phyloP scores from a whole-genome alignment of 805 yeast species.

The Naumovozyma dairenensis region DNA sequence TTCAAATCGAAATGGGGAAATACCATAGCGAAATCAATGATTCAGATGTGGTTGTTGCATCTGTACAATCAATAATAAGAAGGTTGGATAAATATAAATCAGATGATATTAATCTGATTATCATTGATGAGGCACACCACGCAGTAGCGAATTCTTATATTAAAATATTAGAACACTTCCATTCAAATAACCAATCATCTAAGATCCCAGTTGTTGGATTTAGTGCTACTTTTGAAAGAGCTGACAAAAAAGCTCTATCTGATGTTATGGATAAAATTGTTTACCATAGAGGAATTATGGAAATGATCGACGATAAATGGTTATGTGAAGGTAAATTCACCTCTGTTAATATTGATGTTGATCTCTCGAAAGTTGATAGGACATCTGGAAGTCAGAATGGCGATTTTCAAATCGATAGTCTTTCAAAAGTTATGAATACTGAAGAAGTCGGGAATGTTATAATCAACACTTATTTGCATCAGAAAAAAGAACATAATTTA shows the following conservation, averaged over 20 bases:
- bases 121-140: constrained; percentile 91
- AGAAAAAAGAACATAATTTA: constrained; percentile 29
- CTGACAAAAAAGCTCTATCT: constrained; percentile 55
- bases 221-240: constrained; percentile 76
- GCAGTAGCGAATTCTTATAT: constrained; percentile 64
- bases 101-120: constrained; percentile 48
- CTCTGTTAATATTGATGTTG: constrained; percentile 40
- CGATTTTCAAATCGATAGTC: constrained; percentile 46
- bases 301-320: constrained; percentile 61
- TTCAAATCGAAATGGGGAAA: constrained; percentile 65
- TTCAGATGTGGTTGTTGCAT: constrained; percentile 65
- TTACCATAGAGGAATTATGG: constrained; percentile 52
- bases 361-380: constrained; percentile 30
- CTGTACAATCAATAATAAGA: constrained; percentile 56
- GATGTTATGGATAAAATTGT: constrained; percentile 63
- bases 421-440: constrained; percentile 49
- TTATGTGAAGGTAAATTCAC: constrained; percentile 61
- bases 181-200: constrained; percentile 33
- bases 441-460: constrained; percentile 46
- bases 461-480: constrained; percentile 41
- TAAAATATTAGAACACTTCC: constrained; percentile 49
- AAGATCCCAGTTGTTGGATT: constrained; percentile 64
- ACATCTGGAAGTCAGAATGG: constrained; percentile 31
- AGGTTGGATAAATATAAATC: constrained; percentile 46
- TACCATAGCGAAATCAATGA: constrained; percentile 21